phyloP scores from a whole-genome alignment of 2,329 filamentous ascomycete genomes.

The Fusarium dlaminii region DNA sequence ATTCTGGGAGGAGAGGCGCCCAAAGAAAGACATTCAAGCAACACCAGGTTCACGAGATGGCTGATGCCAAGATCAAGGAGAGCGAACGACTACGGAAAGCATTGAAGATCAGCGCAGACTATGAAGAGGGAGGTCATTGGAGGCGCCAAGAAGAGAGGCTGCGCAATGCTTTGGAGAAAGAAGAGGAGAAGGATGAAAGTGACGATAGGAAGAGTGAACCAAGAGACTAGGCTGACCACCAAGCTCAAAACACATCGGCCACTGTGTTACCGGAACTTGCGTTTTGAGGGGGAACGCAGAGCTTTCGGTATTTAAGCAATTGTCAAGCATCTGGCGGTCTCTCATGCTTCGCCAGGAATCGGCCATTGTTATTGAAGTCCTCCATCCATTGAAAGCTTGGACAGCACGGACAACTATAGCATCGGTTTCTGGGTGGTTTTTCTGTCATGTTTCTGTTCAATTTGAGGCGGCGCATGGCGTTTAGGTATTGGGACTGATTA shows the following conservation, averaged over 20 bases:
- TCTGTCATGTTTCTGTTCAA: neutral
- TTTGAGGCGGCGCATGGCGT: constrained; percentile 14
- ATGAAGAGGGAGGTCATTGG: constrained; percentile 89
- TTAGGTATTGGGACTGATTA: neutral
- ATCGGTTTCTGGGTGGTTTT: too few species aligned
- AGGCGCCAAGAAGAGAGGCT: constrained; percentile 80
- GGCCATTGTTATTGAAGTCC: neutral
- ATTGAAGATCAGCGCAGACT: constrained; percentile 85
- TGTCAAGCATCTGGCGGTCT: neutral
- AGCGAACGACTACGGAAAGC: constrained; percentile 88
- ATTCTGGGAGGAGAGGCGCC: constrained; percentile 46
- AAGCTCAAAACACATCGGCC: neutral
- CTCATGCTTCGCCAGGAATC: neutral
- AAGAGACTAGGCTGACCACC: constrained; percentile 6
- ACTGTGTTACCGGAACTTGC: neutral
- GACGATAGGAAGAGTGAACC: constrained; percentile 47
- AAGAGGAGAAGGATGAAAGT: constrained; percentile 51
- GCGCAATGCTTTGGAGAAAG: constrained; percentile 55
- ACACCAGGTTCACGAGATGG: constrained; percentile 96
- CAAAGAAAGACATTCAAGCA: constrained; percentile 74
- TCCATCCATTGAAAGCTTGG: too few species aligned
- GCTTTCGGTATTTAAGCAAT: neutral
- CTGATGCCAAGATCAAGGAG: constrained; percentile 95
- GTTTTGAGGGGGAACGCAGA: neutral
- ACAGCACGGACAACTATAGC: neutral